A percentile compares a stretch with the other conserved stretches of the same genome.
Conservation (phyloP, 2,329 filamentous ascomycete genomes). For the Colletotrichum salicis region DNA sequence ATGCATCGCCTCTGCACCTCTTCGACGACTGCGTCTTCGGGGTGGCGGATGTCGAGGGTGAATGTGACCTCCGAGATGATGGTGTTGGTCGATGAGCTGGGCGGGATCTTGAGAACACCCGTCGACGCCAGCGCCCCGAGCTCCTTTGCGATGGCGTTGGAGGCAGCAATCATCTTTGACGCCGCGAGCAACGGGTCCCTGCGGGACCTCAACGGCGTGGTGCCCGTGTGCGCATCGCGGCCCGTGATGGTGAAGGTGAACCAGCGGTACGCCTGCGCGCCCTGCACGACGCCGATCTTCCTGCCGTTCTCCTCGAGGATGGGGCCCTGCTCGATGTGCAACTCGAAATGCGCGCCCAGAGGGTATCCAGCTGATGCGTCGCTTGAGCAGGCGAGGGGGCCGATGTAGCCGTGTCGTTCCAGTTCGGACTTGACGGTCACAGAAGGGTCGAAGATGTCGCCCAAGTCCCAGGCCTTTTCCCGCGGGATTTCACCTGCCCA, state of each 20-base stretch:
- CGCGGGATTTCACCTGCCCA: slow-evolving; percentile 77
- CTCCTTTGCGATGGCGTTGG: slow-evolving; percentile 69
- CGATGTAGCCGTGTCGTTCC: slow-evolving; percentile 77
- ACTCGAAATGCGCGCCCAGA: slow-evolving; percentile 81
- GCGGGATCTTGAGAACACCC: slow-evolving; percentile 65
- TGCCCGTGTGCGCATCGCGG: slow-evolving; percentile 78
- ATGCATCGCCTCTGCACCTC: slow-evolving; percentile 39
- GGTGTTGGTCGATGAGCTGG: slow-evolving; percentile 37
- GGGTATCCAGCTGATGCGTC: slow-evolving; percentile 47
- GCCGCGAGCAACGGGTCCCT: slow-evolving; percentile 76
- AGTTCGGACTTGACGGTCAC: slow-evolving; percentile 59
- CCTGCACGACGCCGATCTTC: slow-evolving; percentile 76
- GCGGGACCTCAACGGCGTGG: slow-evolving; percentile 74
- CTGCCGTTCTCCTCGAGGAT: slow-evolving; percentile 73
- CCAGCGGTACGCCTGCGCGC: slow-evolving; percentile 82
- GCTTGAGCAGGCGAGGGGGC: slow-evolving; percentile 48
- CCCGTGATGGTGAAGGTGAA: slow-evolving; percentile 74
- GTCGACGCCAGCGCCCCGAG: slow-evolving; percentile 74
- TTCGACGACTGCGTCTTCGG: slow-evolving; percentile 30
- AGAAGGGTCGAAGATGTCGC: slow-evolving; percentile 58
- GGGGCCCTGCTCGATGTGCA: slow-evolving; percentile 88
- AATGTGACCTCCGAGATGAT: slow-evolving; percentile 33
- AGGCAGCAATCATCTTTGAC: slow-evolving; percentile 73
- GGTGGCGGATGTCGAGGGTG: slow-evolving; percentile 37
- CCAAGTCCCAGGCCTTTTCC: slow-evolving; percentile 63